phyloP scores from a whole-genome alignment of 1,139 yeast species.

The Sugiyamaella pinicola region DNA sequence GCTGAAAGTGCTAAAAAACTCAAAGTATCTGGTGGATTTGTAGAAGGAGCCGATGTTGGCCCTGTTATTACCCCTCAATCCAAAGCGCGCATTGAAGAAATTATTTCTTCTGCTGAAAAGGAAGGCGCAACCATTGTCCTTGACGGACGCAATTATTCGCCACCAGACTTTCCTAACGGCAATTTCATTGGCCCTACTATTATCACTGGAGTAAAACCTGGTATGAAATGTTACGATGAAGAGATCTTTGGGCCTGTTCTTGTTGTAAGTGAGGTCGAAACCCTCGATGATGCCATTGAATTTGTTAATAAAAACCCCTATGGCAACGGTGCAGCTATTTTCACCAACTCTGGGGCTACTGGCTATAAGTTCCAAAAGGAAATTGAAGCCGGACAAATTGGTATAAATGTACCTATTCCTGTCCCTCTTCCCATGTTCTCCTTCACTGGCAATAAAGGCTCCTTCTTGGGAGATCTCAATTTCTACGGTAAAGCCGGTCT shows the following conservation, averaged over 20 bases:
- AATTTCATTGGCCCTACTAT: conserved; percentile 77
- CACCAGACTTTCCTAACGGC: conserved; percentile 61
- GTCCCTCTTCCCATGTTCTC: conserved; percentile 84
- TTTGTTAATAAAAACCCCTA: conserved; percentile 65
- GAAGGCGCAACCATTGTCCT: conserved; percentile 60
- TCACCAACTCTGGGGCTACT: conserved; percentile 68
- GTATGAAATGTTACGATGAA: conserved; percentile 71
- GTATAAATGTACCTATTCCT: conserved; percentile 81
- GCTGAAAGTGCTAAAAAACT: conserved; percentile 60
- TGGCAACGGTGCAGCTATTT: conserved; percentile 75
- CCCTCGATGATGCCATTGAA: conserved; percentile 72
- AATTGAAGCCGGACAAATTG: conserved; percentile 77
- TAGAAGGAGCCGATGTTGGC: conserved; percentile 62
- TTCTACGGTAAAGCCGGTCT: conserved; percentile 78
- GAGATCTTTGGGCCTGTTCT: conserved; percentile 81
- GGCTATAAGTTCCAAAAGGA: conserved; percentile 72
- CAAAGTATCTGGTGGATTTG: conserved; percentile 69
- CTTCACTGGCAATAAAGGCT: conserved; percentile 76
- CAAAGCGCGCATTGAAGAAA: conserved; percentile 55
- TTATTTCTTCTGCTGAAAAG: conserved; percentile 58
- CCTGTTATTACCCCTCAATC: conserved; percentile 69
- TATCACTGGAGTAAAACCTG: conserved; percentile 63
- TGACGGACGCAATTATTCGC: conserved; percentile 63
- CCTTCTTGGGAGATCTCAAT: conserved; percentile 77
- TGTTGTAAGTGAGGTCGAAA: conserved; percentile 62